Conservation (phyloP, 805 yeast species). For the Sugiyamaella mastotermitis region DNA sequence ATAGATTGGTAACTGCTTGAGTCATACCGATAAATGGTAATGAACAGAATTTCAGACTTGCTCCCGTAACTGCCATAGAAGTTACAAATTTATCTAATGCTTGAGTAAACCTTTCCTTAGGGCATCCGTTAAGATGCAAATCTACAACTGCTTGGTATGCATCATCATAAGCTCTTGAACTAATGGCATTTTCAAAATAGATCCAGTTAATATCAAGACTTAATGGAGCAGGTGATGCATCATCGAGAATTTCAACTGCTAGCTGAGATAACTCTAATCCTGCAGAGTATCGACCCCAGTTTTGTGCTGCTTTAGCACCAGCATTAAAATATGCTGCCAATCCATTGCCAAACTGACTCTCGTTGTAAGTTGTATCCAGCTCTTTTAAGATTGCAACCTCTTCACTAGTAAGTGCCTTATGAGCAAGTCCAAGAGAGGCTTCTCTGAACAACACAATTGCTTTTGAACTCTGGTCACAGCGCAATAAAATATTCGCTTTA, state of each 20-base stretch:
- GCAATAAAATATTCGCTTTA: conserved; percentile 26
- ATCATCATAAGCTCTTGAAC: conserved; percentile 27
- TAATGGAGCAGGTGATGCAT: conserved; percentile 20
- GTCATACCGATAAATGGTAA: conserved; percentile 42
- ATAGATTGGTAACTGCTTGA: conserved; percentile 37
- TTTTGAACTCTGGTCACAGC: conserved; percentile 22
- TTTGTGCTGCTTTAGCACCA: conserved; percentile 4
- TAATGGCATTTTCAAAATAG: conserved; percentile 24
- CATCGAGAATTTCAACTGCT: conserved; percentile 21
- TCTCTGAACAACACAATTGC: conserved; percentile 30
- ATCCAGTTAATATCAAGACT: no score
- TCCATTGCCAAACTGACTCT: conserved; percentile 10
- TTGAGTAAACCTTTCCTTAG: conserved; percentile 1
- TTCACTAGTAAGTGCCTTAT: no score
- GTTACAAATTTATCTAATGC: conserved; percentile 19
- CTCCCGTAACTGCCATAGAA: conserved; percentile 29
- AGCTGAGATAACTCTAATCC: conserved; percentile 35
- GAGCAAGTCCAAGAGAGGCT: conserved; percentile 27
- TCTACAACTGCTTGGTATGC: conserved; percentile 33
- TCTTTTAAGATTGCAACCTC: no score
- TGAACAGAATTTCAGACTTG: conserved; percentile 35
- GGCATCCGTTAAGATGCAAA: conserved; percentile 12
- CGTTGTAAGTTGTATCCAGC: no score
- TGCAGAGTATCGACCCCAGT: conserved; percentile 11
- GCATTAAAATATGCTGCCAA: conserved; percentile 6